These are phyloP conservation scores for Didymellaceae sp. DNA, from an alignment of 2,329 filamentous ascomycete species.

Conservation along the genomic window DNA sequence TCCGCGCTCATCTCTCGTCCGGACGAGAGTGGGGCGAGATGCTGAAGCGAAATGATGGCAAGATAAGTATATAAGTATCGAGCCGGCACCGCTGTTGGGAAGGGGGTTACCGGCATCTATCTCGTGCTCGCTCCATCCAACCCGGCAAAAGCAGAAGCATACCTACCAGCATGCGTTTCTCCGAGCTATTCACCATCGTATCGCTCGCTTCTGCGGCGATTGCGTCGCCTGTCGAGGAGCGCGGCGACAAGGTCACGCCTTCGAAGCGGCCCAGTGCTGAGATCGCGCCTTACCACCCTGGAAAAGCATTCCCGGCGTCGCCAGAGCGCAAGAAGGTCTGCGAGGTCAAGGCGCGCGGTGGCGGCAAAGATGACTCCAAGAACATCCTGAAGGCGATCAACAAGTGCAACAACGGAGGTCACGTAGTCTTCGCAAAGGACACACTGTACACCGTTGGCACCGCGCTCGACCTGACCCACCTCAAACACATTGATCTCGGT, in stretches of 20 bases:
- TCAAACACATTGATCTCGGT: conserved; percentile 68
- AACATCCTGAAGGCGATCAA: conserved; percentile 63
- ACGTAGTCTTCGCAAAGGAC: conserved; percentile 63
- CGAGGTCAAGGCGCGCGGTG: conserved; percentile 47
- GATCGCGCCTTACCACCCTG: conserved; percentile 46
- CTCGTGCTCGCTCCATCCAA: neutral
- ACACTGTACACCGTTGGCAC: conserved; percentile 67
- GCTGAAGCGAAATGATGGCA: neutral
- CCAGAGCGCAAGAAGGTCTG: conserved; percentile 48
- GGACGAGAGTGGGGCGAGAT: neutral
- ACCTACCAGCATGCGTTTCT: conserved; percentile 33
- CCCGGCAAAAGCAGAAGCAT: conserved; percentile 4
- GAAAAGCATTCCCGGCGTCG: conserved; percentile 43
- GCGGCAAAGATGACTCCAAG: conserved; percentile 57
- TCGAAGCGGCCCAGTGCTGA: conserved; percentile 44
- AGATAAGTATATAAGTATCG: conserved; percentile 10
- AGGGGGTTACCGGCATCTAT: neutral
- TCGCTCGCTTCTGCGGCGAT: conserved; percentile 33
- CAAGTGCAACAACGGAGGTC: conserved; percentile 68
- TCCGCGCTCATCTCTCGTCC: conserved; percentile 14
- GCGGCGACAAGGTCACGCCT: conserved; percentile 11
- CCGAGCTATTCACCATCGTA: conserved; percentile 29
- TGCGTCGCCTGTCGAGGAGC: conserved; percentile 27
- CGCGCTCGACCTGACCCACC: conserved; percentile 69
- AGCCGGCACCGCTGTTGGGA: neutral